phyloP scores from a whole-genome alignment of 371 early-diverging fungal species.

The Apophysomyces variabilis region DNA sequence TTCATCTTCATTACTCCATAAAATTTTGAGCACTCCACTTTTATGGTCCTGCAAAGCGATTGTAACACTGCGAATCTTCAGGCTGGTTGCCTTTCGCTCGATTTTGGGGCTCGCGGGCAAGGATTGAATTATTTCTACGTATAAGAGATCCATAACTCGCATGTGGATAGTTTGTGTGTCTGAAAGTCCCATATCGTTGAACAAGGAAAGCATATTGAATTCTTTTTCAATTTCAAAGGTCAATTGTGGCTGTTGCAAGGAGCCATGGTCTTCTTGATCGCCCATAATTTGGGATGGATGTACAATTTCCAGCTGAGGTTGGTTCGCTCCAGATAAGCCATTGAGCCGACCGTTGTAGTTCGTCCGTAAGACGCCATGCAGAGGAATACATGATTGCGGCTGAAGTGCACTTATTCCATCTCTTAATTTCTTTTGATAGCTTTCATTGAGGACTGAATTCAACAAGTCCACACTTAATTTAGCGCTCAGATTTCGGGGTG shows the following conservation, averaged over 20 bases:
- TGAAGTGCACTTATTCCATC: background rate
- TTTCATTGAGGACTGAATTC: slow-evolving; percentile 37
- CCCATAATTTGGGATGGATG: background rate
- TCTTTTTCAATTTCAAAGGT: background rate
- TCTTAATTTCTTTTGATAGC: slow-evolving; percentile 6
- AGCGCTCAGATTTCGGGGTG: slow-evolving; percentile 59
- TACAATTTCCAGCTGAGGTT: slow-evolving; percentile 6
- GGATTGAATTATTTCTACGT: slow-evolving; percentile 18
- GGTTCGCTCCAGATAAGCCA: background rate
- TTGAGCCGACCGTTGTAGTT: background rate
- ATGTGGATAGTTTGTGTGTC: slow-evolving; percentile 13
- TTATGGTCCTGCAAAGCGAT: slow-evolving; percentile 17
- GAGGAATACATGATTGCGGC: background rate
- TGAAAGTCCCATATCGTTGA: background rate
- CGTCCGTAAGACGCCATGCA: background rate
- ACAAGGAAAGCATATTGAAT: background rate
- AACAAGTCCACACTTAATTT: slow-evolving; percentile 60
- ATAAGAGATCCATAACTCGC: slow-evolving; percentile 25
- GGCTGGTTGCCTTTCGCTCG: slow-evolving; percentile 12
- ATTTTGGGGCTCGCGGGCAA: slow-evolving; percentile 17
- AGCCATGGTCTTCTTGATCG: background rate
- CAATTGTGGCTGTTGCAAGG: background rate
- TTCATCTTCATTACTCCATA: slow-evolving; percentile 35
- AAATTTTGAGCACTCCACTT: slow-evolving; percentile 17
- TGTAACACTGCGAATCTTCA: slow-evolving; percentile 25